These are phyloP conservation scores for Cladorrhinum sp. DNA, from an alignment of 2,329 filamentous ascomycete genomes.

Conservation along the genomic window DNA sequence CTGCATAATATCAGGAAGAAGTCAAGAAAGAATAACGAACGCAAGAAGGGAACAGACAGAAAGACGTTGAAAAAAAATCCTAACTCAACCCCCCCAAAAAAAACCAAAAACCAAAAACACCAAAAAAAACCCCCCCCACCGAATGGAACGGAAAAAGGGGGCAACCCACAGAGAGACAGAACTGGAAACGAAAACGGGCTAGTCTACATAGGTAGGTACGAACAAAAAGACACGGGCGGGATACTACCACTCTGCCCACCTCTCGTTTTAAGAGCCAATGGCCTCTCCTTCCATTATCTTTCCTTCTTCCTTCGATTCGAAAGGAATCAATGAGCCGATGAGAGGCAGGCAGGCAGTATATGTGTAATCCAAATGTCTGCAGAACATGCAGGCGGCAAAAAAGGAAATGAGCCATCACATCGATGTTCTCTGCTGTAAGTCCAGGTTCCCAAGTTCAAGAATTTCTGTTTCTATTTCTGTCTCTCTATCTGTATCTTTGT, in stretches of 20 bases:
- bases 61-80: too few relatives aligned
- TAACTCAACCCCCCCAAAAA: not conserved
- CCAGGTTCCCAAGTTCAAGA: not conserved
- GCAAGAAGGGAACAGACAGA: too few relatives aligned
- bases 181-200: not conserved
- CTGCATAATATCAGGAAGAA: not conserved
- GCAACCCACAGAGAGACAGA: not conserved
- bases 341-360: not conserved
- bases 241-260: not conserved
- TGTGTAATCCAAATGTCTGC: not conserved
- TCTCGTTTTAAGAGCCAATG: not conserved
- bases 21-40: too few relatives aligned
- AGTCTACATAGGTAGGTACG: too few relatives aligned
- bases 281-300: not conserved
- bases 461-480: not conserved
- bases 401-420: too few relatives aligned
- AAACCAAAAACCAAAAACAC: not conserved
- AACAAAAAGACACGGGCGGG: not conserved
- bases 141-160: not conserved
- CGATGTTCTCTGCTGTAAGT: not conserved
- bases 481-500: not conserved
- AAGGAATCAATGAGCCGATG: not conserved
- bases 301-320: not conserved
- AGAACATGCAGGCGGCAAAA: not conserved
- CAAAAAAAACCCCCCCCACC: too few relatives aligned